phyloP scores from a whole-genome alignment of 305 asterid species.

The Rubia peregrina region DNA sequence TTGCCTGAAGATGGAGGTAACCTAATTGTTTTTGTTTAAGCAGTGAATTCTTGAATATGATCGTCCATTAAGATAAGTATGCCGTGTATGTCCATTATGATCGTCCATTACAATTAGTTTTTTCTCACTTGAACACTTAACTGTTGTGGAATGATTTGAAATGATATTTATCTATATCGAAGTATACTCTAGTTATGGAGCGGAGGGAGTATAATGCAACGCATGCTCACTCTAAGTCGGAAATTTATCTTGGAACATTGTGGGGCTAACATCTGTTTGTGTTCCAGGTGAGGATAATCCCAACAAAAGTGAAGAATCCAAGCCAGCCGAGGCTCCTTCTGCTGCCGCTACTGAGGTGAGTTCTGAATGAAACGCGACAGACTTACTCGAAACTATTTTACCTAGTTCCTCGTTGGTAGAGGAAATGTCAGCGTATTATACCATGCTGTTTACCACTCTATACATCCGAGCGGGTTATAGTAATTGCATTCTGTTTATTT shows the following conservation, averaged over 20 bases:
- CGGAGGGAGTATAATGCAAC: background rate
- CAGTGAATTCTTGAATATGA: background rate
- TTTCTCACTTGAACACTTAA: background rate
- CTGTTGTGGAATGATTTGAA: background rate
- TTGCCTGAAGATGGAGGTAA: conserved; percentile 42
- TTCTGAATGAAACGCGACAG: background rate
- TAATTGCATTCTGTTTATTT: background rate
- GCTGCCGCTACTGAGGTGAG: conserved; percentile 21
- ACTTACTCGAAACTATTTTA: background rate
- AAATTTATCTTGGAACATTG: background rate
- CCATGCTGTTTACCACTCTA: no score
- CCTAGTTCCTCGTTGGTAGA: no score
- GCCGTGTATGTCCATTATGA: background rate
- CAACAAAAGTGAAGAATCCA: conserved; percentile 26
- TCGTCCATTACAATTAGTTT: background rate
- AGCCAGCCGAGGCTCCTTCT: conserved; percentile 19
- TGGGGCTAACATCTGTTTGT: background rate
- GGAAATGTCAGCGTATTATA: no score
- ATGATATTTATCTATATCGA: background rate
- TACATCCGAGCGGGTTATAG: no score
- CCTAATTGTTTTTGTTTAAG: background rate
- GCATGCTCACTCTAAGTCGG: background rate
- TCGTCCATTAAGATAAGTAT: background rate
- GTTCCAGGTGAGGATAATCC: conserved; percentile 30
- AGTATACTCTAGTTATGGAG: background rate